Base-by-base conservation (phyloP, 2,329 filamentous ascomycete genomes). In the Xylaria sp. region DNA sequence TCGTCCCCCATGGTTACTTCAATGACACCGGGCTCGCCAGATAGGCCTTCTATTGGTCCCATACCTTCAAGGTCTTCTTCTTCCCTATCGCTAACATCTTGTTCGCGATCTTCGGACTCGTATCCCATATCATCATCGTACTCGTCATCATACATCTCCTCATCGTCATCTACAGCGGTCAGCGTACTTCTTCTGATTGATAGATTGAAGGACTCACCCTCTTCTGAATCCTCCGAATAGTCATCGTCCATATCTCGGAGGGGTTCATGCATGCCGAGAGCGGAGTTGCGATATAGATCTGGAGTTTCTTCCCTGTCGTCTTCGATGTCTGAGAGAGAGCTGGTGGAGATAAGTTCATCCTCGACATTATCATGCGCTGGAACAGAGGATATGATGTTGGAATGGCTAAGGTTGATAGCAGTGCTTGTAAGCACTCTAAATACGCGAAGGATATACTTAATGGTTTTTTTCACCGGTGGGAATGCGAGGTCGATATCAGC, bases 401-500 rank as follows among this genome's bases (percentile, higher is more conserved):
- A 89, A 73, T 94, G 90, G 78, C 94, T 98, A 43, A 99, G 83
- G 67, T 92, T 88, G 71, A 97, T 92, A 1, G 94, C 96, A 12
- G 94, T 95, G 72, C 92, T 91, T 0, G 95, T 97, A 49, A 99
- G 84, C 65, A 92, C 90, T 75, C 95, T 93, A 25, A 99, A 86
- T 2, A 97, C 95, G 46, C 93, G 92, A 55, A 99, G 86, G 62
- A 99, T 97, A 80, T 97, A 97, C 82, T 98, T 99, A 76, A 99
- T 94, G 15, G 94, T 94, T 56, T 94, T 90, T 83, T 97, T 97
- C 18, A 97, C 93, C 31, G 93, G 92, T 0, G 95, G 94, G 80
- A 97, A 98, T 74, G 97, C 97, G 70, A 99, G 88, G 78, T 98
- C 96, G 68, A 99, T 92, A 76, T 99, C 97, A 20, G 96, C 94